Evolutionary conservation across 495 filamentous ascomycete genomes (phyloP).

Genomic region (Choiromyces venosus): DNA sequence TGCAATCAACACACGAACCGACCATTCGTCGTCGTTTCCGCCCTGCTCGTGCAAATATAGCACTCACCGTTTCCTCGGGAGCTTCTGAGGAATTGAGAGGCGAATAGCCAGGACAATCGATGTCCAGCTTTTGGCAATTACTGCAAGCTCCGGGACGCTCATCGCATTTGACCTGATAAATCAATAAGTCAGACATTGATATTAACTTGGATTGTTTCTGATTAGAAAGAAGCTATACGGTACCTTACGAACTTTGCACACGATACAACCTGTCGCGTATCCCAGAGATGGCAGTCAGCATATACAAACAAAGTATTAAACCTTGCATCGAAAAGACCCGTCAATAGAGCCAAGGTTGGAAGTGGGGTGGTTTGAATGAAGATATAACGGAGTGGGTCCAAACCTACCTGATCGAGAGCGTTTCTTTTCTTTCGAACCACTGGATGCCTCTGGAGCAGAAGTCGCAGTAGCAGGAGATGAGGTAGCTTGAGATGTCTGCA

Average conservation of each 20-base stretch:
- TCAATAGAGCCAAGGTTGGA: not conserved
- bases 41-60: not conserved
- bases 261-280: not conserved
- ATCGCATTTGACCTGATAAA: not conserved
- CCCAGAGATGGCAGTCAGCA: not conserved
- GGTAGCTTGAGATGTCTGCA: not conserved
- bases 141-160: constrained; percentile 1
- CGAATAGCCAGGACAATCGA: not conserved
- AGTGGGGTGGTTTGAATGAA: not conserved
- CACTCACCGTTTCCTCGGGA: not conserved
- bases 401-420: not conserved
- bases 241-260: constrained; percentile 1
- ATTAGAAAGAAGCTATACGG: not conserved
- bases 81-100: not conserved
- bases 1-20: not conserved
- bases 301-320: not conserved
- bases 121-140: not conserved
- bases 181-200: not conserved
- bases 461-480: not conserved
- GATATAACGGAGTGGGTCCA: not conserved
- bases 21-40: not conserved
- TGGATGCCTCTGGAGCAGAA: not conserved
- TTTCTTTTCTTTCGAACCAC: not conserved
- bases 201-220: not conserved
- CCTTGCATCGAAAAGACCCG: not conserved